Evolutionary conservation across 2,329 filamentous ascomycete genomes (phyloP).

Genomic region (Chaetomium olivaceum): DNA sequence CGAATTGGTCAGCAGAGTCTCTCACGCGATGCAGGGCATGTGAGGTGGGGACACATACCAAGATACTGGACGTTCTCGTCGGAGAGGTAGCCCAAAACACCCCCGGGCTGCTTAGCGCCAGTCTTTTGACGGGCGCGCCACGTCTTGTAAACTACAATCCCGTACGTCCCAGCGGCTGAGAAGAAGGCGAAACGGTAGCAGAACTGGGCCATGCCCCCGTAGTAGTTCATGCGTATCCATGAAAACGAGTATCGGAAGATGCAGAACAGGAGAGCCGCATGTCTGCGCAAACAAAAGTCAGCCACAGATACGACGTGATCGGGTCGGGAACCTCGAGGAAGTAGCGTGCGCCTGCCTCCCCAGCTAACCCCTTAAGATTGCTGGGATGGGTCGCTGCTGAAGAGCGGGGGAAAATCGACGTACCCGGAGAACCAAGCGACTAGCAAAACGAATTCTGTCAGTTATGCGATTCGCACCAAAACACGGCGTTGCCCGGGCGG

Average conservation of each 20-base stretch:
- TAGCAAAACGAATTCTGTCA: constrained; percentile 43
- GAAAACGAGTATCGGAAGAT: constrained; percentile 82
- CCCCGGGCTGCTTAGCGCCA: constrained; percentile 60
- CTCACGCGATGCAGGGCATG: background rate
- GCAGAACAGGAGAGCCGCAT: constrained; percentile 80
- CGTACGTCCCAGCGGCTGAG: constrained; percentile 87
- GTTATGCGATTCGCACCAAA: constrained; percentile 27
- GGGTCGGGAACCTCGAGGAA: background rate
- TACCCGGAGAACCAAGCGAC: constrained; percentile 83
- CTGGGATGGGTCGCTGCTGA: background rate
- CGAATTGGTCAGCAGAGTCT: background rate
- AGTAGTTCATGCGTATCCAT: constrained; percentile 86
- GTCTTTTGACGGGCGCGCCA: constrained; percentile 81
- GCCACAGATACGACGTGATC: background rate
- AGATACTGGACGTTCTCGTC: constrained; percentile 99
- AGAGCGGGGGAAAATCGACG: constrained; percentile 41
- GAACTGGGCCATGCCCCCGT: constrained; percentile 72
- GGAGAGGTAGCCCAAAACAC: constrained; percentile 65
- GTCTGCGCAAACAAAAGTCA: constrained; percentile 52
- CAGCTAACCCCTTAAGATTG: background rate
- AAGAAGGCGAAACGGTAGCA: constrained; percentile 90
- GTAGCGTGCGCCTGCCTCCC: background rate
- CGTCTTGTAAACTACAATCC: constrained; percentile 98
- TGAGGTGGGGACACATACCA: constrained; percentile 58
- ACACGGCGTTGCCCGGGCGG: background rate